Base-by-base conservation (phyloP, 2,329 filamentous ascomycete species). In the Scedosporium minutisporum region DNA sequence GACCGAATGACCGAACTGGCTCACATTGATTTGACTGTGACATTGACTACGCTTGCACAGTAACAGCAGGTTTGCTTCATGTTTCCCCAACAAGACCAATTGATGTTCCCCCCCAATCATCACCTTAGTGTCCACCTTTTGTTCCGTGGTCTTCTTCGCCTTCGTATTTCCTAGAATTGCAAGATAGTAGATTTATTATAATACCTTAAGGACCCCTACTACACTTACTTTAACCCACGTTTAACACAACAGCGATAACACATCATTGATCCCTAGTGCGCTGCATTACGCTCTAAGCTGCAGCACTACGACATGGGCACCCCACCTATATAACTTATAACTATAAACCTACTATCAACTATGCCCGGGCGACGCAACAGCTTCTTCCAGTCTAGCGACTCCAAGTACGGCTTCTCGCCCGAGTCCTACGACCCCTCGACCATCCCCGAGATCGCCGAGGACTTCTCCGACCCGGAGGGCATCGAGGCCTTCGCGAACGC, bases 401-500 rank as follows among this genome's bases (percentile, higher is more conserved):
- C 16, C 63, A 70, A 72, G 46, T 85, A 86, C 66, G 87, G 86
- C 67, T 87, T 86, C 70, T 78, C 82, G 4, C 71, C 78, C 48
- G 80, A 87, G 66, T 84, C 82, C 57, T 92, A 88, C 76, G 88
- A 95, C 73, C 79, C 82, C 65, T 80, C 81, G 16, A 78, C 77
- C 44, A 81, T 97, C 21, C 93, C 92, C n/a, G 92, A 96, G 74
- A 85, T 81, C 73, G 83, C 93, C 72, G 82, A 82, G 69, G 86
- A 95, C 63, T 97, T 97, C 72, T 80, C 96, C 68, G 76, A 83
- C 55, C 79, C 87, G 48, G 85, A 85, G 64, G 88, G 96, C 70
- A 79, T 96, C 38, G 80, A 83, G 44, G 87, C 89, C 62, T 97
- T 97, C 73, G 87, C 89, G 65, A 85, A 84, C 64, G 93, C 93